Conservation (phyloP, 441 rosid species). For the Brassica hybrid region DNA sequence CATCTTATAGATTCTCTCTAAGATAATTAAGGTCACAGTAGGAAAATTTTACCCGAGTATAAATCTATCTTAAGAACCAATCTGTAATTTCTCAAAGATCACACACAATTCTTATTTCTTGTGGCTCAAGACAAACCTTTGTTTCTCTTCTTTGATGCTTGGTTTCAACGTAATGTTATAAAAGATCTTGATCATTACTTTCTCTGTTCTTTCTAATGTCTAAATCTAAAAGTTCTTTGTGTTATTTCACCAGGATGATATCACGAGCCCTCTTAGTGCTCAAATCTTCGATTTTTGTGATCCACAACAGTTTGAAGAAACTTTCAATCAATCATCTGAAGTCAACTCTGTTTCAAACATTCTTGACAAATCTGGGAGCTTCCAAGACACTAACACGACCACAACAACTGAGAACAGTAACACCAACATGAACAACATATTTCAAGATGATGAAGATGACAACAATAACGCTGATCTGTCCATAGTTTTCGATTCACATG, state of each 20-base stretch:
- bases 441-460: constrained; percentile 24
- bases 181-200: neutral
- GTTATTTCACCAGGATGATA: constrained; percentile 62
- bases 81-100: neutral
- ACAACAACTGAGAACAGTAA: constrained; percentile 41
- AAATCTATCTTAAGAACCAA: constrained; percentile 12
- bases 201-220: neutral
- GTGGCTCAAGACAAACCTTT: constrained; percentile 31
- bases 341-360: constrained; percentile 54
- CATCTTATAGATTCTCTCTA: constrained; percentile 25
- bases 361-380: constrained; percentile 40
- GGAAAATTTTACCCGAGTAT: constrained; percentile 10
- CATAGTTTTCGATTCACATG: constrained; percentile 54
- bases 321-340: constrained; percentile 61
- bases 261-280: too few relatives aligned
- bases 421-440: constrained; percentile 36
- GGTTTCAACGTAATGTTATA: constrained; percentile 27
- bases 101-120: constrained; percentile 28
- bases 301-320: constrained; percentile 61
- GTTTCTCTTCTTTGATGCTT: constrained; percentile 36
- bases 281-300: constrained; percentile 66
- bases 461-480: constrained; percentile 48
- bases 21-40: neutral
- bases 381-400: constrained; percentile 46
- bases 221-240: constrained; percentile 2